Evolutionary conservation across 2,329 filamentous ascomycete genomes (phyloP), one percentile per base, ranked within the genome.

Genomic region (Dactylella cylindrospora): DNA sequence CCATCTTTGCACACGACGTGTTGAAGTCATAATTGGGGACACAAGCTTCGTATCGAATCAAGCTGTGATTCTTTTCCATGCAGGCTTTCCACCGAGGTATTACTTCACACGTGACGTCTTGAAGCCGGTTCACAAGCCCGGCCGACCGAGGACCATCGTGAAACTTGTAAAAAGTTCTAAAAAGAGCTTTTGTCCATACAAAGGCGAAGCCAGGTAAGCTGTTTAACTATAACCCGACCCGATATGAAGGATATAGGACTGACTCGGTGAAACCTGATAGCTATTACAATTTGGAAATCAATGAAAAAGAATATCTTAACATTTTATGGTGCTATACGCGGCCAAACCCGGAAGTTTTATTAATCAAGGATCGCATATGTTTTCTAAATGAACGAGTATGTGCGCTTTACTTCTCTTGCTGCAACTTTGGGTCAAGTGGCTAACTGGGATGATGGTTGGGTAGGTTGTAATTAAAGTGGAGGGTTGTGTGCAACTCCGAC

Each of bases 81-180:
- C 15, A 6, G 57, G 57, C 6, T 62, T 50, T 13, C 57, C 49
- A 5, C 49, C 57, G 19, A 28, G 49, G 12, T 62, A 26, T 22
- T 62, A 62, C 26, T 62, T 62, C 15, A 53, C 36, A 1, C 10
- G 17, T 2, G 57, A 62, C n/a, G 50, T 62, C 4, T 50, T 62
- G 36, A 62, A 50, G 15, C 23, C 31, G 9, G 54, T 49, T 15
- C 17, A 29, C 4, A 12, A 13, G 9, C 22, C 33, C 4, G 57
- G 43, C 7, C 35, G 13, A 10, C 49, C 26, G 13, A 26, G 26
- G 5, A 36, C 43, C 10, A 29, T 38, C 5, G 10, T 25, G 7
- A 20, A 38, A 23, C 25, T 29, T 6, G 31, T 19, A 10, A 62
- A 50, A 31, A 54, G 33, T 17, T 35, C 29, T n/a, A 49, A 40